Evolutionary conservation across 2,329 filamentous ascomycete species (phyloP).

Genomic region (Fusarium decemcellulare): DNA sequence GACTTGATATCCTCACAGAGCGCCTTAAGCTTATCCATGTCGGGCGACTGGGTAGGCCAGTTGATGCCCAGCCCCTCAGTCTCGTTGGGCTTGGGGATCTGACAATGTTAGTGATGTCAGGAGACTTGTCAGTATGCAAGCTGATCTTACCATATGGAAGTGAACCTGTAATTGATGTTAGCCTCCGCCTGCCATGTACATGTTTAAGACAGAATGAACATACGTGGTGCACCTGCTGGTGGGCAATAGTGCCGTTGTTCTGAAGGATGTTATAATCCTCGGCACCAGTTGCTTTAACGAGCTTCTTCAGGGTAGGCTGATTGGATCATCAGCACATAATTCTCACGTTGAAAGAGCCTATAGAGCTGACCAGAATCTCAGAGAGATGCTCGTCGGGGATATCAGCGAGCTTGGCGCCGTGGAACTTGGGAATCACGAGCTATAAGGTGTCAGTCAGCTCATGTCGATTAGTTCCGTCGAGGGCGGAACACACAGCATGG

Average conservation of each 20-base stretch:
- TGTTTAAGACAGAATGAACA: constrained; percentile 50
- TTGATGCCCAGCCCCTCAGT: constrained; percentile 82
- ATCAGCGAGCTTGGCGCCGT: constrained; percentile 91
- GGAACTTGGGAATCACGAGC: constrained; percentile 97
- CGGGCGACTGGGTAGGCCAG: constrained; percentile 82
- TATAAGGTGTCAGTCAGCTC: constrained; percentile 53
- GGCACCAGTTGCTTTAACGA: constrained; percentile 82
- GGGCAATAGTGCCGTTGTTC: constrained; percentile 93
- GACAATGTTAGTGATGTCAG: constrained; percentile 14
- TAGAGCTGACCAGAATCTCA: constrained; percentile 79
- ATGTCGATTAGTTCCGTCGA: not conserved
- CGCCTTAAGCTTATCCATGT: constrained; percentile 88
- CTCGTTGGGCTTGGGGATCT: constrained; percentile 95
- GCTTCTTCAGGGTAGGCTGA: constrained; percentile 79
- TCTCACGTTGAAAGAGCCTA: not conserved
- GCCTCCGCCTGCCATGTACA: not conserved
- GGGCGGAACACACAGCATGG: constrained; percentile 78
- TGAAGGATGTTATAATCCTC: constrained; percentile 93
- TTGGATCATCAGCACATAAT: constrained; percentile 9
- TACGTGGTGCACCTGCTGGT: constrained; percentile 94
- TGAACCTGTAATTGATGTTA: constrained; percentile 74
- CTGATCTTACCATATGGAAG: constrained; percentile 83
- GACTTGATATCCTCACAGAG: constrained; percentile 87
- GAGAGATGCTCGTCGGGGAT: constrained; percentile 90
- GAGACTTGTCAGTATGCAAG: not conserved